phyloP scores from a whole-genome alignment of 345 rosid species.

The Cochlearia excelsa region DNA sequence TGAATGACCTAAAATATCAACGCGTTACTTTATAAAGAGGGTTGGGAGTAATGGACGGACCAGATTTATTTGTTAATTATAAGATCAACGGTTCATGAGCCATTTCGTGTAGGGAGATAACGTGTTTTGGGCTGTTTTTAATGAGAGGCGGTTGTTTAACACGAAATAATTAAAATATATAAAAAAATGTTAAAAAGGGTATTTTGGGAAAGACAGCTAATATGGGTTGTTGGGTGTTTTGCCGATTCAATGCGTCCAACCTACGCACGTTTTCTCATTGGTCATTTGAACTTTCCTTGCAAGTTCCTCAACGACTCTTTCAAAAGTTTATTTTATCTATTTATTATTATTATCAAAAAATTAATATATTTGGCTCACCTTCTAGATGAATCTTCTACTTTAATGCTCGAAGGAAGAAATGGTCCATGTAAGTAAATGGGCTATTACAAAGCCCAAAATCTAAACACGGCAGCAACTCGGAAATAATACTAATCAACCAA shows the following conservation, averaged over 20 bases:
- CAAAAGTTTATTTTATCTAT: background rate
- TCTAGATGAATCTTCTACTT: constrained; percentile 22
- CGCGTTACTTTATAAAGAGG: constrained; percentile 29
- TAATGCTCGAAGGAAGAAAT: background rate
- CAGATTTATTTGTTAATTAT: constrained; percentile 8
- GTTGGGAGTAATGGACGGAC: constrained; percentile 34
- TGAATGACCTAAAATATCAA: background rate
- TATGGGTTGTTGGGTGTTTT: constrained; percentile 23
- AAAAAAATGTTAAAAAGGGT: background rate
- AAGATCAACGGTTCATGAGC: constrained; percentile 30
- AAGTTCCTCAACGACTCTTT: constrained; percentile 29
- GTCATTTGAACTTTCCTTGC: constrained; percentile 8
- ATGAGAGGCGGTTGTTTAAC: constrained; percentile 32
- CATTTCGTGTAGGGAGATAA: constrained; percentile 19
- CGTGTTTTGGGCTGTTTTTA: constrained; percentile 9
- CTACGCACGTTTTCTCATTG: constrained; percentile 26
- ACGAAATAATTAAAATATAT: background rate
- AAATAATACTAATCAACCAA: too few species aligned
- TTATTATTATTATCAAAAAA: background rate
- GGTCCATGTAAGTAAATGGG: too few species aligned
- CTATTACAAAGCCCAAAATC: too few species aligned
- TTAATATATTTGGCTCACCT: background rate
- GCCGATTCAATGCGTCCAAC: constrained; percentile 24
- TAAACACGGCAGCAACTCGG: too few species aligned
- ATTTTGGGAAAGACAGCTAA: constrained; percentile 22